phyloP scores from a whole-genome alignment of 495 filamentous ascomycete species.

The Haplographium delicatum region DNA sequence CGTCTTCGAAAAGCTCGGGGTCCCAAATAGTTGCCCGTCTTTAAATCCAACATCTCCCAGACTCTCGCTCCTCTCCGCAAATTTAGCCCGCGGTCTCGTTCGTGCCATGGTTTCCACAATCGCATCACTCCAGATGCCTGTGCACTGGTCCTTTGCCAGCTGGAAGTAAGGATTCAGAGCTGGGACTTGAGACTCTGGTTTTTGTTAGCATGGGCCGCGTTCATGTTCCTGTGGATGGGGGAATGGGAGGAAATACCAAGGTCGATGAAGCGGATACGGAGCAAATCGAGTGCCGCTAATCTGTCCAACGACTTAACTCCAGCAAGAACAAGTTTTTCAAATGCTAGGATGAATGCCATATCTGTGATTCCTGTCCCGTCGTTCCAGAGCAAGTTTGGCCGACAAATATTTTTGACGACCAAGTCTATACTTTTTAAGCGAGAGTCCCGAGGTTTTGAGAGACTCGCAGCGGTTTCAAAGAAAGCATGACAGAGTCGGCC shows the following conservation, averaged over 20 bases:
- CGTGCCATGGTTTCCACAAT: slow-evolving; percentile 52
- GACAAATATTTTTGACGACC: slow-evolving; percentile 64
- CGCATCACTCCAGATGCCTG: slow-evolving; percentile 62
- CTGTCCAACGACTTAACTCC: slow-evolving; percentile 51
- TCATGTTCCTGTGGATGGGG: no score
- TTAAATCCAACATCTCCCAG: slow-evolving; percentile 48
- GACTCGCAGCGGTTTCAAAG: slow-evolving; percentile 41
- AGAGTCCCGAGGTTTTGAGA: slow-evolving; percentile 35
- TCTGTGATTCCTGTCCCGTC: slow-evolving; percentile 64
- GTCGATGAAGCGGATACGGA: slow-evolving; percentile 68
- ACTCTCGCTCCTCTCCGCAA: slow-evolving; percentile 52
- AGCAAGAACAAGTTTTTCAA: slow-evolving; percentile 57
- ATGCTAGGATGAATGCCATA: slow-evolving; percentile 59
- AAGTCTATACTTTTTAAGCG: slow-evolving; percentile 61
- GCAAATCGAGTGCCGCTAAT: slow-evolving; percentile 47
- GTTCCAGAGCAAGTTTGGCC: slow-evolving; percentile 44
- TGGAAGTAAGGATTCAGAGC: slow-evolving; percentile 65
- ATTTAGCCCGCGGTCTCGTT: slow-evolving; percentile 49
- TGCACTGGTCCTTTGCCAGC: slow-evolving; percentile 49
- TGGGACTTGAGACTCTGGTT: slow-evolving; percentile 47
- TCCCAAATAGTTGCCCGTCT: slow-evolving; percentile 34
- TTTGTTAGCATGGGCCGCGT: slow-evolving; percentile 2
- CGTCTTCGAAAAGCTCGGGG: slow-evolving; percentile 36
- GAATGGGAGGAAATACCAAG: slow-evolving; percentile 49
- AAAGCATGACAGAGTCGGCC: slow-evolving; percentile 60